These are phyloP conservation scores for Leptodermis oblonga DNA, from an alignment of 257 asterid genomes.

Conservation along the genomic window DNA sequence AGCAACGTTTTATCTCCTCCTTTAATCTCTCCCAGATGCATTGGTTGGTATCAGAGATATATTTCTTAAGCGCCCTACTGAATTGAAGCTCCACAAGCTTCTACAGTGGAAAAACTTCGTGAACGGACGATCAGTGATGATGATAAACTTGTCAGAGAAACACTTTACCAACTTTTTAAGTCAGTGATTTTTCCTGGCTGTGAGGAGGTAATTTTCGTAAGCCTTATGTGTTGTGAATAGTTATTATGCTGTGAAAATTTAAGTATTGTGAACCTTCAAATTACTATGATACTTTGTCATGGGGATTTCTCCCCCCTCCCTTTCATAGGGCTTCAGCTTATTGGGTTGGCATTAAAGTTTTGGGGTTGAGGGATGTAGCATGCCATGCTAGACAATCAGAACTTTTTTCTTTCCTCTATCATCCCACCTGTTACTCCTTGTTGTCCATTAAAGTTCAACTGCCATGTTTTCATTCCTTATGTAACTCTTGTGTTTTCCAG, in stretches of 20 bases:
- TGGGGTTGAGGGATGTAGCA: background rate
- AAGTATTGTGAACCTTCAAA: background rate
- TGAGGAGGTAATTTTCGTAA: conserved; percentile 44
- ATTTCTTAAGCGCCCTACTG: conserved; percentile 65
- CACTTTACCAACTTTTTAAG: conserved; percentile 74
- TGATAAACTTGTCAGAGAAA: conserved; percentile 78
- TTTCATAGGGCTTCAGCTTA: background rate
- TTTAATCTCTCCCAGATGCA: conserved; percentile 49
- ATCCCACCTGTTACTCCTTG: background rate
- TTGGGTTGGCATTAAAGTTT: background rate
- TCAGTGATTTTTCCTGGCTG: conserved; percentile 71
- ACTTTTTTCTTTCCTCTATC: too few relatives aligned
- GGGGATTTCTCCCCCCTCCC: background rate
- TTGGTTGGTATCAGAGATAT: conserved; percentile 68
- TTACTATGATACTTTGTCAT: background rate
- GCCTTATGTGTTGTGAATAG: background rate
- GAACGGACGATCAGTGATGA: conserved; percentile 91
- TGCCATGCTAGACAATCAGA: background rate
- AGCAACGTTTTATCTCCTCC: conserved; percentile 10
- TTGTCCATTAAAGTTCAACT: background rate
- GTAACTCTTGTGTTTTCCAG: background rate
- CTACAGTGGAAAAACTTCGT: conserved; percentile 80
- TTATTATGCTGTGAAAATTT: background rate
- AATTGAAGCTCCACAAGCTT: conserved; percentile 79
- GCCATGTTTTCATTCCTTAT: background rate